Base-by-base conservation (phyloP, 352 stramenopile genomes). In the Phytophthora niederhauseri region DNA sequence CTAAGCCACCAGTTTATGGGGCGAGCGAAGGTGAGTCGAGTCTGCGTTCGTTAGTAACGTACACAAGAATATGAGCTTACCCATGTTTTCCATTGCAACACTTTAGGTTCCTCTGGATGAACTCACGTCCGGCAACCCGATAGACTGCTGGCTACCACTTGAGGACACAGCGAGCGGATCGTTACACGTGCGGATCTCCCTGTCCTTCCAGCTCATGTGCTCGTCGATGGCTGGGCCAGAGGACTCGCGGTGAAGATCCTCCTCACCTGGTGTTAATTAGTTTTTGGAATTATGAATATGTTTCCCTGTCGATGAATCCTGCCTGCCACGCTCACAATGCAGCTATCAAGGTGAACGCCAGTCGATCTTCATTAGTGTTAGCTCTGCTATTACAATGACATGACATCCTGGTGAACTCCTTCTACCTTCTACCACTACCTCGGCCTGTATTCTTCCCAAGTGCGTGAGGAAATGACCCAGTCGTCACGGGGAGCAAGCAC, bases 161-260 rank as follows among this genome's bases (percentile, higher is more conserved):
- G 67, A 92, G n/a, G 76, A 83, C 49, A 87, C 84, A 34, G 28
- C 77, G 1, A 85, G 73, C 7, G 87, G 87, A 4, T 77, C 68
- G 4, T 66, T 95, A 34, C 87, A 89, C 30, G 48, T 93, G 17
- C 75, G 66, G 30, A 78, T 92, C 38, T 82, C 75, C 17, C 61
- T 95, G n/a, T 91, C 84, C 17, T 95, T 93, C 71, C 80, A 87
- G 55, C 85, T 95, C 57, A 93, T 95, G 87, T 92, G 85, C 56
- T 92, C 84, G 4, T 81, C 76, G 1, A 76, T 81, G 20, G 71
- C 64, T 30, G 66, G 52, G 4, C 51, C 65, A 8, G 57, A 82
- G 24, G 62, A 59, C 26, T 46, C 69, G 38, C 57, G 58, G 31
- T 72, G 41, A 72, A 48, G 17, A 11, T 48, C 38, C 6, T 48